A percentile compares a stretch with the other conserved stretches of the same genome.
phyloP scores from a whole-genome alignment of 257 asterid species.

The Ocimum tenuiflorum region DNA sequence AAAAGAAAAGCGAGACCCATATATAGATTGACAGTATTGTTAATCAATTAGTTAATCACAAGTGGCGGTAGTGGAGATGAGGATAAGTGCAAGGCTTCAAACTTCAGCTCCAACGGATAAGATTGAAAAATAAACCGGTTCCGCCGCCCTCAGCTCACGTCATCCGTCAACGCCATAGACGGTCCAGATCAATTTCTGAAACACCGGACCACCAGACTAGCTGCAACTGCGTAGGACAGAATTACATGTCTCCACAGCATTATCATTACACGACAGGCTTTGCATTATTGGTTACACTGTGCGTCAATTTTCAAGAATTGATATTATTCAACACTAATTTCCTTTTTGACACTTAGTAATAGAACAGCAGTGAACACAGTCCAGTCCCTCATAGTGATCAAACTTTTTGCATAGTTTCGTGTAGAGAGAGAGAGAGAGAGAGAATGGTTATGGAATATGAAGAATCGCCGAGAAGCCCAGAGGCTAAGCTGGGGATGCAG shows the following conservation, averaged over 20 bases:
- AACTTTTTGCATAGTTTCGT: too few species aligned
- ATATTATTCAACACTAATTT: not conserved
- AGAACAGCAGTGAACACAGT: too few species aligned
- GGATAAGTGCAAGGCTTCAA: conserved; percentile 28
- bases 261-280: not conserved
- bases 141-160: conserved; percentile 11
- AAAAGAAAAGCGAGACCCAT: too few species aligned
- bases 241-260: not conserved
- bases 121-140: conserved; percentile 26
- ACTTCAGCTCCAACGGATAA: conserved; percentile 34
- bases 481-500: conserved; percentile 88
- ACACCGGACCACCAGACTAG: not conserved
- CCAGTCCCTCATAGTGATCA: too few species aligned
- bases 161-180: not conserved
- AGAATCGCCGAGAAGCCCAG: conserved; percentile 90
- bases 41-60: not conserved
- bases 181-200: not conserved
- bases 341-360: not conserved
- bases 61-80: conserved; percentile 8
- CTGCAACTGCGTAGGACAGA: too few species aligned
- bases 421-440: not conserved
- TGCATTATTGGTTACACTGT: conserved; percentile 23
- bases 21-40: too few species aligned
- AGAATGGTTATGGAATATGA: conserved; percentile 51
- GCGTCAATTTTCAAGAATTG: conserved; percentile 24